phyloP scores from a whole-genome alignment of 169 alveolate genomes.

The Theileria luwenshuni region DNA sequence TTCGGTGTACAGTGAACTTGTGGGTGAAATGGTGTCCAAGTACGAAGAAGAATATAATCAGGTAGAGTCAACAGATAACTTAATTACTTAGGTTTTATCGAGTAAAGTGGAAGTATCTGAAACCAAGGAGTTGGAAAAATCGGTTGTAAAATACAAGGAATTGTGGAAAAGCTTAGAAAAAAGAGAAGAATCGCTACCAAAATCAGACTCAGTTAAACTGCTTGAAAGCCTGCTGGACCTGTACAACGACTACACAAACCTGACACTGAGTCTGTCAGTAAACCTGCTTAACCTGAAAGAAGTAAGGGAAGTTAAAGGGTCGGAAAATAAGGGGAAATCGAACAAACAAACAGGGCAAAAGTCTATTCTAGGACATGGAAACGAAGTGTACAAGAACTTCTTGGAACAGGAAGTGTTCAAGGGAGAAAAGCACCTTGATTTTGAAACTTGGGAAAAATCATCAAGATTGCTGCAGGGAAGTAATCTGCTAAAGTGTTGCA shows the following conservation, averaged over 20 bases:
- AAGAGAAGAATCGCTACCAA: neutral
- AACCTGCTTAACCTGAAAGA: slow-evolving; percentile 35
- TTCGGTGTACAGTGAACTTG: slow-evolving; percentile 19
- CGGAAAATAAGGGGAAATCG: slow-evolving; percentile 13
- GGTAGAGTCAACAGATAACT: slow-evolving; percentile 16
- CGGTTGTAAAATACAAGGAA: slow-evolving; percentile 15
- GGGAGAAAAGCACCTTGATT: slow-evolving; percentile 20
- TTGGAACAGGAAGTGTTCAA: slow-evolving; percentile 9
- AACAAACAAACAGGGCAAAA: slow-evolving; percentile 26
- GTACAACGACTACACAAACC: slow-evolving; percentile 24
- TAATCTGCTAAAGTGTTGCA: slow-evolving; percentile 28
- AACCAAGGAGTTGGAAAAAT: neutral
- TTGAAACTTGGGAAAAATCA: neutral
- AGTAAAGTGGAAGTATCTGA: neutral
- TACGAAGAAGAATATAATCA: neutral
- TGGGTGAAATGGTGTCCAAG: slow-evolving; percentile 4
- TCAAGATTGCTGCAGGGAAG: slow-evolving; percentile 19
- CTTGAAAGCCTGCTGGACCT: slow-evolving; percentile 24
- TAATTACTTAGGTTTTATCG: neutral
- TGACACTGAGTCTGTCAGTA: slow-evolving; percentile 21
- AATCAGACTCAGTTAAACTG: neutral
- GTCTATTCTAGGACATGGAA: slow-evolving; percentile 56
- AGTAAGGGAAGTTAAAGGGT: neutral
- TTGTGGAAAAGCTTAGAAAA: slow-evolving; percentile 2
- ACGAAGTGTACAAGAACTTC: slow-evolving; percentile 21